Evolutionary conservation across 345 rosid species (phyloP).

Genomic region (Linum lewisii): DNA sequence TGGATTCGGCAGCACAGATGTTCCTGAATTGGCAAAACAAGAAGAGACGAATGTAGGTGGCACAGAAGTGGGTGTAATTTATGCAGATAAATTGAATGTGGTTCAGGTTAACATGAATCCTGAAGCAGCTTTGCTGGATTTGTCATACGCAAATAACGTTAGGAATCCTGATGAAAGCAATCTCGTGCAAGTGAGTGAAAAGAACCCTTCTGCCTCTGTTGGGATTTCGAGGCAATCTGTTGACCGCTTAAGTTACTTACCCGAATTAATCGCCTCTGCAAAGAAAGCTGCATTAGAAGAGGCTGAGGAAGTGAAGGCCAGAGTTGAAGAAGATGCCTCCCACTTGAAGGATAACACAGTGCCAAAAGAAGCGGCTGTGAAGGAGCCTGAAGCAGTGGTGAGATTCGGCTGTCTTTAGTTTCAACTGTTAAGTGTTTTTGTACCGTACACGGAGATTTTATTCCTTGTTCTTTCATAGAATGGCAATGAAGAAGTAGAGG

Average conservation of each 20-base stretch:
- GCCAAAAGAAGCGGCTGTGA: constrained; percentile 24
- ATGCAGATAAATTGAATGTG: constrained; percentile 18
- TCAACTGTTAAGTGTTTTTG: constrained; percentile 4
- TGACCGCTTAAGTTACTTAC: constrained; percentile 41
- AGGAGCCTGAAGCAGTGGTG: constrained; percentile 52
- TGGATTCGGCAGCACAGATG: constrained; percentile 12
- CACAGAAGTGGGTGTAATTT: constrained; percentile 27
- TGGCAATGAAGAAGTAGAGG: constrained; percentile 51
- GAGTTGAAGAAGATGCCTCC: constrained; percentile 35
- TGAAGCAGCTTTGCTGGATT: constrained; percentile 17
- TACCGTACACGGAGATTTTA: constrained; percentile 13
- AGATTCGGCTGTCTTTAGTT: constrained; percentile 23
- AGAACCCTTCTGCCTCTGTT: constrained; percentile 23
- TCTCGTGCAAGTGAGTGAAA: constrained; percentile 24
- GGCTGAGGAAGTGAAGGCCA: constrained; percentile 59
- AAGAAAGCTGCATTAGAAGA: constrained; percentile 74
- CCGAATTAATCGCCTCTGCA: constrained; percentile 60
- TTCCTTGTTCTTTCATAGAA: constrained; percentile 40
- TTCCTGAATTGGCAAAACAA: constrained; percentile 25
- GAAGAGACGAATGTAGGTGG: constrained; percentile 25
- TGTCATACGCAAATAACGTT: constrained; percentile 17
- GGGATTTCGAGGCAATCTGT: constrained; percentile 39
- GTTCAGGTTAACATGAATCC: constrained; percentile 11
- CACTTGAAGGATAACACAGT: constrained; percentile 20
- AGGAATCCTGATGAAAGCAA: constrained; percentile 20